Conservation (phyloP, 73 alveolate species). For the Paramecium pentaurelia region DNA sequence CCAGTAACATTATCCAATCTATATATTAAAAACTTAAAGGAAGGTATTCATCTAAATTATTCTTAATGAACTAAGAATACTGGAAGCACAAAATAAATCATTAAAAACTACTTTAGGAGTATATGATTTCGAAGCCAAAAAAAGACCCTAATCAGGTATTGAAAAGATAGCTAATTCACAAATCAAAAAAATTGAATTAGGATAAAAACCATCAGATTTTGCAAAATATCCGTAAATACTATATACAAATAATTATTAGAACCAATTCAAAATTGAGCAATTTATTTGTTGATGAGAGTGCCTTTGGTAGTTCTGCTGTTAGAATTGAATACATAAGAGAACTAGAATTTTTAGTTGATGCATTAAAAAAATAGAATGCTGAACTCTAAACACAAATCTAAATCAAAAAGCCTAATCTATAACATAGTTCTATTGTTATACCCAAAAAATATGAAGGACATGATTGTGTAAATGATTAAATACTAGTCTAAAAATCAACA, state of each 20-base stretch:
- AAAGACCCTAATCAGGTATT: not conserved
- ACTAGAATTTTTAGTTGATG: not conserved
- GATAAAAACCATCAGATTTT: constrained; percentile 22
- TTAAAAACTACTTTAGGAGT: not conserved
- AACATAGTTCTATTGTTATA: not conserved
- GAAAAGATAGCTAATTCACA: not conserved
- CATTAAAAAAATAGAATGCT: constrained; percentile 13
- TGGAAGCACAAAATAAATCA: not conserved
- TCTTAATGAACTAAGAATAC: not conserved
- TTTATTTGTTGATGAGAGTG: not conserved
- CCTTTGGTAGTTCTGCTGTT: not conserved
- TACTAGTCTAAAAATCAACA: not conserved
- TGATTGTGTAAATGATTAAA: not conserved
- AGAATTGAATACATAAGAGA: constrained; percentile 6
- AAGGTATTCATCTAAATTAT: not conserved
- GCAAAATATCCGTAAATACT: constrained; percentile 35
- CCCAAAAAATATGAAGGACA: not conserved
- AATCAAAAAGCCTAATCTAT: not conserved
- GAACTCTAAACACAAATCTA: not conserved
- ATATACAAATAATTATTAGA: not conserved
- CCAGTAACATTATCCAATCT: not conserved
- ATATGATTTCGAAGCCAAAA: not conserved
- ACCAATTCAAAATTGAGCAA: not conserved
- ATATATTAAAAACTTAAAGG: constrained; percentile 8
- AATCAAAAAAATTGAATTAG: not conserved